Evolutionary conservation across 192 early-diverging fungal species (phyloP).

Genomic region (Diversispora eburnea): DNA sequence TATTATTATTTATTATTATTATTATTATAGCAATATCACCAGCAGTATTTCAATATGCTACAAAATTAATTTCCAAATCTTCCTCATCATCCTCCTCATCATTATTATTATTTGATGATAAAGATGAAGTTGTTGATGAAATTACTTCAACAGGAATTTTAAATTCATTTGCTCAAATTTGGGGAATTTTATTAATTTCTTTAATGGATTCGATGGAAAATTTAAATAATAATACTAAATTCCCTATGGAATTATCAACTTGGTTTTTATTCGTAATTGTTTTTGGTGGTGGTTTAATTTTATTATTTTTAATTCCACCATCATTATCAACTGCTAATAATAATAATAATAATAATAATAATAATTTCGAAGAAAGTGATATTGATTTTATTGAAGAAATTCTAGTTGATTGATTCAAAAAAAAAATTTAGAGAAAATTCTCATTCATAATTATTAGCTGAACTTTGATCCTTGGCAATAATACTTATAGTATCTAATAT

Average conservation of each 20-base stretch:
- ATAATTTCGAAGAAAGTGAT: not conserved
- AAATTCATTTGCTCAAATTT: constrained; percentile 36
- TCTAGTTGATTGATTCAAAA: not conserved
- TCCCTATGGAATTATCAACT: constrained; percentile 37
- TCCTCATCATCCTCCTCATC: not conserved
- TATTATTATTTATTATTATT: not conserved
- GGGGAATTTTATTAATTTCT: constrained; percentile 34
- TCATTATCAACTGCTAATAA: not conserved
- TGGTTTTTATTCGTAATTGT: constrained; percentile 21
- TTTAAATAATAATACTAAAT: constrained; percentile 8
- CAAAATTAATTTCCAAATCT: constrained; percentile 34
- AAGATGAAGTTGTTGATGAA: constrained; percentile 23
- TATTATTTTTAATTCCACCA: not conserved
- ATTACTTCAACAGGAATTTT: constrained; percentile 41
- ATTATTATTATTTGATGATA: too few species aligned
- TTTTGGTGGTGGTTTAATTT: not conserved
- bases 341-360: not conserved
- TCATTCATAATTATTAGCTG: not conserved
- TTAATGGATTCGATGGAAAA: constrained; percentile 41
- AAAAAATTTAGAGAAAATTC: not conserved
- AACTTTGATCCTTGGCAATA: constrained; percentile 36
- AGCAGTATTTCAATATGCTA: constrained; percentile 41
- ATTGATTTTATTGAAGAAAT: not conserved
- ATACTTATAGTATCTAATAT: constrained; percentile 33
- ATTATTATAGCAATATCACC: constrained; percentile 36